Base-by-base conservation (phyloP, 192 early-diverging fungal genomes). In the Backusella luteola region DNA sequence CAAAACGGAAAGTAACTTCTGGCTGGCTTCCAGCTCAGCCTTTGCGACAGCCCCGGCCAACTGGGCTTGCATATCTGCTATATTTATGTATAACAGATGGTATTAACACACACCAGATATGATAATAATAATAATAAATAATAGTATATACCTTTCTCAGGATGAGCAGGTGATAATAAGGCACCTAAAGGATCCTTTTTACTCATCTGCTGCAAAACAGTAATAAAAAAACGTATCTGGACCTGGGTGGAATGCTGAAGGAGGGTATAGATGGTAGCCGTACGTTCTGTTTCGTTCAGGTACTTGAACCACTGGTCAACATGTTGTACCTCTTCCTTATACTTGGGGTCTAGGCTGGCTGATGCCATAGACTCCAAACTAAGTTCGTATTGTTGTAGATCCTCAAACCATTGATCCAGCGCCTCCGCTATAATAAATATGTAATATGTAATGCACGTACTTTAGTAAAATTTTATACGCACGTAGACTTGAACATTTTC, bases 241-340 rank as follows among this genome's bases (percentile, higher is more conserved):
- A 97, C 91, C 67, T 90, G 93, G 3, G 92, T 94, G 17, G 93
- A 91, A 82, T 95, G 91, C 83, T 96, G 94, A 73, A 98, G 85
- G 38, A 98, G 87, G 44, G 92, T 90, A 84, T 96, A 96, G 70
- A 98, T 87, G 26, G 94, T 91, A 15, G 95, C 90, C 8, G 95
- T 97, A 32, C 94, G 85, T 84, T 98, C 97, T 35, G 94, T 89
- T 75, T 98, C 95, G 7, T 91, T 88, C 67, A 97, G 86, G n/a
- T 96, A 93, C 7, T 87, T 85, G 85, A 97, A 97, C 97, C 97
- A 98, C 74, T 97, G 91, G 80, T 98, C 97, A 66, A 98, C 94
- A 56, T 94, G 92, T 38, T 89, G 87, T 44, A 96, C 89, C 81
- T 96, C 96, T 66, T 96, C 94, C 66, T 93, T 90, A 80, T 94